These are phyloP conservation scores for Echria macrotheca DNA, from an alignment of 495 filamentous ascomycete genomes.

Conservation along the genomic window DNA sequence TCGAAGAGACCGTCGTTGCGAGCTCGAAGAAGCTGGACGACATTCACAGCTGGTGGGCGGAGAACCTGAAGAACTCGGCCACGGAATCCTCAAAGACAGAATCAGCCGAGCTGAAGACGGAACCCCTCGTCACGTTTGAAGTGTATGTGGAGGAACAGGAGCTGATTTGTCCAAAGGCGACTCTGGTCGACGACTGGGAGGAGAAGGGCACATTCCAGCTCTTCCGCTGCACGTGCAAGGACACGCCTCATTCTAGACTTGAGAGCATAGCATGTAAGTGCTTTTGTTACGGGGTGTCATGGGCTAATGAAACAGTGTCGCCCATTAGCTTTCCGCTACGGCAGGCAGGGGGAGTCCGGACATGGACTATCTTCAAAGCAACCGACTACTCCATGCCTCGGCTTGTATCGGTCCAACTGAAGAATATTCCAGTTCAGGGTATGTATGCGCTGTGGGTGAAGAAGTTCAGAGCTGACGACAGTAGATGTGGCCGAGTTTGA, in stretches of 20 bases:
- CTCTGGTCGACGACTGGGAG: background rate
- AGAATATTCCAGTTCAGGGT: background rate
- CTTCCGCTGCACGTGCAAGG: background rate
- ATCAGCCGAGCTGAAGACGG: background rate
- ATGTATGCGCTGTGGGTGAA: too few relatives aligned
- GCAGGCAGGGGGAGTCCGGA: background rate
- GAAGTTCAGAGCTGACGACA: too few relatives aligned
- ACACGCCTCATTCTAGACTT: background rate
- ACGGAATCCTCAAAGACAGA: background rate
- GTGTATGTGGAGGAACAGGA: background rate
- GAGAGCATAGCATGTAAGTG: background rate
- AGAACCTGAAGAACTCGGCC: background rate
- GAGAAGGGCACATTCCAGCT: background rate
- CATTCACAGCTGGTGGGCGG: conserved; percentile 1
- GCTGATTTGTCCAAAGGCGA: background rate
- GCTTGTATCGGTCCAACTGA: background rate
- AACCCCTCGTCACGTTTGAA: background rate
- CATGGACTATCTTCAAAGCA: background rate
- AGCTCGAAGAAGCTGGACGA: conserved; percentile 2
- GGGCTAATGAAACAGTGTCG: background rate
- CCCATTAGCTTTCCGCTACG: conserved; percentile 4
- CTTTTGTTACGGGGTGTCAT: background rate
- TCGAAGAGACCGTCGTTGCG: background rate
- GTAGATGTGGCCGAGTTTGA: conserved; percentile 6
- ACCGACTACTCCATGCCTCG: background rate